Evolutionary conservation across 768 basidiomycete genomes (phyloP).

Genomic region (Suillus subluteus): DNA sequence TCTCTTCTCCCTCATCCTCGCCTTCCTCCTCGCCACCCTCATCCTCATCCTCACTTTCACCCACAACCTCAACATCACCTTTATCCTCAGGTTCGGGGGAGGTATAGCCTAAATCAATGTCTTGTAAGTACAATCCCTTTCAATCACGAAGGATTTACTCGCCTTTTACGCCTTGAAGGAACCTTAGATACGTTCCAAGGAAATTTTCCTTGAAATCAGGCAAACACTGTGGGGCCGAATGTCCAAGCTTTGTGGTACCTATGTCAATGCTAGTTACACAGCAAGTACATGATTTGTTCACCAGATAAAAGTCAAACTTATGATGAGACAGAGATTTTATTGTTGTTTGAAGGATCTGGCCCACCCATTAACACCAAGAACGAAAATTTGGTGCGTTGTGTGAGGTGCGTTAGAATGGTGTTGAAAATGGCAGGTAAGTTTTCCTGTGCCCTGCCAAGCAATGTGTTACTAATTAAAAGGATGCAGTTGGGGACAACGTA

Average conservation of each 20-base stretch:
- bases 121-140: neutral
- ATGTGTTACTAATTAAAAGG: neutral
- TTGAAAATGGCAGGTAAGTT: neutral
- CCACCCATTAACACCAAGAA: constrained; percentile 2
- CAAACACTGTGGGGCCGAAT: neutral
- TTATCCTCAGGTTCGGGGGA: neutral
- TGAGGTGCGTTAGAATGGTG: neutral
- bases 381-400: neutral
- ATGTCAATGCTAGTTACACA: neutral
- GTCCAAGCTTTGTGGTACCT: neutral
- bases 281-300: neutral
- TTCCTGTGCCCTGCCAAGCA: neutral
- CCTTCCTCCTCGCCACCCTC: too few species aligned
- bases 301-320: neutral
- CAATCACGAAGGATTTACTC: neutral
- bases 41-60: neutral
- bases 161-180: neutral
- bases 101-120: neutral
- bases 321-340: neutral
- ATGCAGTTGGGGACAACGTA: neutral
- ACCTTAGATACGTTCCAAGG: neutral
- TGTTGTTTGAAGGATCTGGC: neutral
- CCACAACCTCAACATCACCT: too few species aligned
- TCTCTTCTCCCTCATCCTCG: neutral
- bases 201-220: neutral